Base-by-base conservation (phyloP, 495 filamentous ascomycete genomes). In the Neurospora tetraspora region DNA sequence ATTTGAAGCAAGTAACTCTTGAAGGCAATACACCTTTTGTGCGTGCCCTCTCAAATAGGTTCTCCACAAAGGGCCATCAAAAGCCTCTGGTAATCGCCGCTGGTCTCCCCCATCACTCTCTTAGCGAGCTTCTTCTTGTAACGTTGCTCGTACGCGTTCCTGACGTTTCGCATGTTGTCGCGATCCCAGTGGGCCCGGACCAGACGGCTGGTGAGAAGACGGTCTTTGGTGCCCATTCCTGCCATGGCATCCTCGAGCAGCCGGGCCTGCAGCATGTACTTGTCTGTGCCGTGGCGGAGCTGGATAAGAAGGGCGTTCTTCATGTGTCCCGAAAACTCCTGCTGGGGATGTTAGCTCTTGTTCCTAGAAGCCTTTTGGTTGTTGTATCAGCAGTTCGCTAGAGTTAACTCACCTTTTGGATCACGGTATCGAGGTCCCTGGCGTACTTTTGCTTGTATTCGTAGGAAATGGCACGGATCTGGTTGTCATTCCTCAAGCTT, bases 261-360 rank as follows among this genome's bases (percentile, higher is more conserved):
- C 34, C 86, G 83, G 0, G 96, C 95, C 77, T 97, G 94, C 61
- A 92, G 88, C 87, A 91, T 90, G 31, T 91, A 92, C 69, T 91
- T 91, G 77, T 98, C 93, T 12, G 88, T 81, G 6, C 92, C 96
- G 0, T 88, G 86, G n/a, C 87, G 87, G 5, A 97, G 82, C 81
- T 97, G 93, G 70, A 88, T 88, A 47, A 94, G 80, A n/a, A 97
- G 81, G 0, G 93, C 94, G 36, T 91, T 87, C 81, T 94, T 88
- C 93, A 98, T 97, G 76, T 98, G 95, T 1, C 94, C 95, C 1
- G 90, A 91, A 81, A 97, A 97, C 77, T 96, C 90, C 82, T 88
- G 65, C 45, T 23, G 10, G 4, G 37, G 4, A 11, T 61, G 69
- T 77, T 71, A 77, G 71, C 36, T 53, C 5, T 36, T n/a, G 37